Evolutionary conservation across 2,329 filamentous ascomycete species (phyloP).

Genomic region (Colletotrichum salicis): DNA sequence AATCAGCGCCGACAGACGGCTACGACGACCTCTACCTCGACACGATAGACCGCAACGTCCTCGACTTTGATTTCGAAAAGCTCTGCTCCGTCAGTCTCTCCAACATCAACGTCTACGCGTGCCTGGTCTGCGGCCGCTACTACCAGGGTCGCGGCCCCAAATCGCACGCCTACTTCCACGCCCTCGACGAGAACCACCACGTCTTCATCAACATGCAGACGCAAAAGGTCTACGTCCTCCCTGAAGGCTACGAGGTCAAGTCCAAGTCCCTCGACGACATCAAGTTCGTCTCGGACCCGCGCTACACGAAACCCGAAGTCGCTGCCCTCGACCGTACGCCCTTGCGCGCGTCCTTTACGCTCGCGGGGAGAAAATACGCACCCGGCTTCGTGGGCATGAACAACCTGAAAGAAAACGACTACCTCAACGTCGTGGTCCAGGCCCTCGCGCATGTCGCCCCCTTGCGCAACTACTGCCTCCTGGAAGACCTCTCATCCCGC

Average conservation of each 20-base stretch:
- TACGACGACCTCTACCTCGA: conserved; percentile 98
- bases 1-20: conserved; percentile 82
- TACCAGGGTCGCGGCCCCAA: conserved; percentile 93
- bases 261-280: conserved; percentile 97
- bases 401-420: conserved; percentile 99
- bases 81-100: conserved; percentile 94
- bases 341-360: conserved; percentile 73
- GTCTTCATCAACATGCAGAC: conserved; percentile 98
- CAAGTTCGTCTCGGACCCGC: conserved; percentile 95
- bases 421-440: conserved; percentile 95
- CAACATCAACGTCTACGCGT: conserved; percentile 99
- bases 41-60: conserved; percentile 90
- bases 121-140: conserved; percentile 97
- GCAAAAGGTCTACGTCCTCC: conserved; percentile 89
- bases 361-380: conserved; percentile 85
- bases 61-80: conserved; percentile 99
- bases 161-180: conserved; percentile 97
- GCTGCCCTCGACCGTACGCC: conserved; percentile 77
- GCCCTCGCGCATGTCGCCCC: conserved; percentile 90
- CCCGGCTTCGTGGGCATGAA: conserved; percentile 99
- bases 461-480: conserved; percentile 89
- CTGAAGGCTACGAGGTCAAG: conserved; percentile 96
- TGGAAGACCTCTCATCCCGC: conserved; percentile 79
- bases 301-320: conserved; percentile 84
- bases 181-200: conserved; percentile 93